phyloP scores from a whole-genome alignment of 306 rosid species.

The Geum urbanum region DNA sequence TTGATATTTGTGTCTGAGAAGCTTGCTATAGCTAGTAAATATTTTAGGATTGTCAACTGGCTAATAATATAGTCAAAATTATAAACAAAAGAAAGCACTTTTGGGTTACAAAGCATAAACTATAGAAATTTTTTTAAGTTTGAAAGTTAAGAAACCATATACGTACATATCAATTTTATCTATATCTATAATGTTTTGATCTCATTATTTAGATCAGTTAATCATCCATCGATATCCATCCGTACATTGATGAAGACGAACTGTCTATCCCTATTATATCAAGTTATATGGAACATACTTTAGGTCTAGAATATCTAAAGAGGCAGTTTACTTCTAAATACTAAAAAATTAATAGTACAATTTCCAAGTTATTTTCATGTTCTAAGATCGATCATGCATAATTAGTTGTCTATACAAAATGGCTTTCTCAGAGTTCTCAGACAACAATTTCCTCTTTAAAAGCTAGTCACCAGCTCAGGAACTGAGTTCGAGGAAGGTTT shows the following conservation, averaged over 20 bases:
- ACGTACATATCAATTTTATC: slow-evolving; percentile 8
- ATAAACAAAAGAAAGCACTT: slow-evolving; percentile 20
- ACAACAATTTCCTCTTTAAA: background rate
- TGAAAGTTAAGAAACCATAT: slow-evolving; percentile 5
- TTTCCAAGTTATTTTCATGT: slow-evolving; percentile 11
- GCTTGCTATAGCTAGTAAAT: background rate
- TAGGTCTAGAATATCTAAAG: background rate
- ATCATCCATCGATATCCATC: slow-evolving; percentile 10
- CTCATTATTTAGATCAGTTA: background rate
- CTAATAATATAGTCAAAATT: slow-evolving; percentile 6
- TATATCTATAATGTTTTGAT: background rate
- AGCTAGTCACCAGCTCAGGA: slow-evolving; percentile 1
- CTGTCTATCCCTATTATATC: slow-evolving; percentile 4
- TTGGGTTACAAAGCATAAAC: slow-evolving; percentile 18
- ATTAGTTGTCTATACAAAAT: slow-evolving; percentile 5
- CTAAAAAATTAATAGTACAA: background rate
- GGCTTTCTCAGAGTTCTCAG: slow-evolving; percentile 1
- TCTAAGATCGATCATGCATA: slow-evolving; percentile 10
- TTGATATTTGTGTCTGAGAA: background rate
- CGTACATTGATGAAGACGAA: slow-evolving; percentile 29
- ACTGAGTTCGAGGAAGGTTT: slow-evolving; percentile 23
- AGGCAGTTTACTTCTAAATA: background rate
- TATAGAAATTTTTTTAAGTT: background rate
- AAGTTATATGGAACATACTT: slow-evolving; percentile 2
- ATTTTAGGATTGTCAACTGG: slow-evolving; percentile 18